These are phyloP conservation scores for Hymenoscyphus albidus DNA, from an alignment of 2,329 filamentous ascomycete species.

Conservation along the genomic window DNA sequence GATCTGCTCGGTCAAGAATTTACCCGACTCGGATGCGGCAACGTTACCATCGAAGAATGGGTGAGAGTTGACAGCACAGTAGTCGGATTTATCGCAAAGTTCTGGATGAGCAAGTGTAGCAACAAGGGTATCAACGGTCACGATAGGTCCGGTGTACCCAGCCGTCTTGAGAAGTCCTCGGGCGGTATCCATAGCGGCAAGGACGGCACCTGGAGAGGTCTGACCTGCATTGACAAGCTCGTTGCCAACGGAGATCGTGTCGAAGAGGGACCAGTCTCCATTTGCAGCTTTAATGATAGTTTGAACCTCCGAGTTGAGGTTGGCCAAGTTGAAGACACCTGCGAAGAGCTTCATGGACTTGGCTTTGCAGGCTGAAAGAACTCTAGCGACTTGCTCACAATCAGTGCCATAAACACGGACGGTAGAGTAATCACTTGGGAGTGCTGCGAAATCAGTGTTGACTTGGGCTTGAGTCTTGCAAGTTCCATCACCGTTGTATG, in stretches of 20 bases:
- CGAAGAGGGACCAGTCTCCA: slow-evolving; percentile 64
- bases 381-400: slow-evolving; percentile 66
- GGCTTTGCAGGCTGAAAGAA: slow-evolving; percentile 59
- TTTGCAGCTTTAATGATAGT: slow-evolving; percentile 56
- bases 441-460: slow-evolving; percentile 56
- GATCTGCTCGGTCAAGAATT: slow-evolving; percentile 60
- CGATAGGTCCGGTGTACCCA: slow-evolving; percentile 70
- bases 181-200: slow-evolving; percentile 54
- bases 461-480: slow-evolving; percentile 68
- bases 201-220: slow-evolving; percentile 50
- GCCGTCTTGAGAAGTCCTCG: slow-evolving; percentile 53
- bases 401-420: slow-evolving; percentile 78
- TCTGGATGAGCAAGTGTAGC: slow-evolving; percentile 62
- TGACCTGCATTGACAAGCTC: slow-evolving; percentile 68
- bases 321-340: slow-evolving; percentile 64
- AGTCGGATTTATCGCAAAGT: slow-evolving; percentile 71
- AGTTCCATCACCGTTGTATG: slow-evolving; percentile 50
- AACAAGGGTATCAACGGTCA: slow-evolving; percentile 75
- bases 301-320: slow-evolving; percentile 53
- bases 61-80: slow-evolving; percentile 78
- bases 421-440: slow-evolving; percentile 52
- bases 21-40: slow-evolving; percentile 57
- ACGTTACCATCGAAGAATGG: slow-evolving; percentile 74
- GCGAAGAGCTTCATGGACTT: slow-evolving; percentile 68
- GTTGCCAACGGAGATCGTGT: slow-evolving; percentile 75